Evolutionary conservation across 345 rosid genomes (phyloP), one percentile per base, ranked within the genome.

Genomic region (Diplotaxis tenuifolia): DNA sequence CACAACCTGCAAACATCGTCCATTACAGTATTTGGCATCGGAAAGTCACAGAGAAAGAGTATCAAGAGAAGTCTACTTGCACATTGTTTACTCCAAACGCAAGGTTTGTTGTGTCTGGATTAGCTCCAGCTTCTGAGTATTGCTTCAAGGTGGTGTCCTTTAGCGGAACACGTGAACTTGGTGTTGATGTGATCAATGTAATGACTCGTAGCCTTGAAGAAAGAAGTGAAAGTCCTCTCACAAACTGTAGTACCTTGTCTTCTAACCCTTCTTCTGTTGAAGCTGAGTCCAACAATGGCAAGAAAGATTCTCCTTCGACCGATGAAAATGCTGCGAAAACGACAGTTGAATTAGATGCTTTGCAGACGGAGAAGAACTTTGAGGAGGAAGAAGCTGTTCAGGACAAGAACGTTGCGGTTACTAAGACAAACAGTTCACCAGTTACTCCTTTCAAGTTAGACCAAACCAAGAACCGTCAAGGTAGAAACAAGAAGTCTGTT

Each of bases 141-240:
- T 70, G 79, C 66, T 87, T 92, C 77, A 95, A 84, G 71, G 86
- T 84, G 62, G 83, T 84, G 23, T 79, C 87, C 34, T 86, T 79
- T 62, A 79, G 82, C 20, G 90, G 86, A 36, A 73, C 65, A 18
- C 79, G 73, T 68, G 90, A 88, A 76, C 54, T 83, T 20, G 82
- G 83, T 4, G 76, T 56, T 4, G 84, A 79, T 76, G 96, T 88
- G 79, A 83, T 85, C 82, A 76, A 67, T 27, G 74, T 81, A 59
- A 55, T 85, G 58, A 87, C 91, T 0, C 67, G 77, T 36, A 58
- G 50, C 71, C 19, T 62, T 32, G 79, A 76, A 73, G 87, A 80
- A 83, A 86, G 96, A 86, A 88, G 97, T 58, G 96, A 89, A 71
- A 94, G 97, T 80, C 97, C 97, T 11, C 79, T 83, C n/a, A 94